Evolutionary conservation across 768 basidiomycete genomes (phyloP).

Genomic region (Rickenella mellea): DNA sequence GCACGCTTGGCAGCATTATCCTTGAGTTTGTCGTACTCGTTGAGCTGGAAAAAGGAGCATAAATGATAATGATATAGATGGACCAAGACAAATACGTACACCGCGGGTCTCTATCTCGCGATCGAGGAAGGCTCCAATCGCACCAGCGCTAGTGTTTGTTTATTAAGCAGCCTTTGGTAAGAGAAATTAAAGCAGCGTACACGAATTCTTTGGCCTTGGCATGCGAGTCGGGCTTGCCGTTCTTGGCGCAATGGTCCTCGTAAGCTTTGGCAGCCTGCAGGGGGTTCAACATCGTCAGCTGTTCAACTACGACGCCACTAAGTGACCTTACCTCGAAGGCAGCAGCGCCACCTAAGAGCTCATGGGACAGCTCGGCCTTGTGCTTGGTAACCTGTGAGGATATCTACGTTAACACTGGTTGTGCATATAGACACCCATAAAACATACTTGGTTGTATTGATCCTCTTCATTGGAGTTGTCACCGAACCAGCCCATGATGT

Average conservation of each 20-base stretch:
- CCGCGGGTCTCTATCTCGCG: constrained; percentile 50
- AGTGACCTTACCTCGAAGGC: constrained; percentile 40
- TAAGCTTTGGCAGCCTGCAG: constrained; percentile 54
- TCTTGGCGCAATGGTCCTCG: constrained; percentile 37
- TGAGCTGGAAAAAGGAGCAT: constrained; percentile 20
- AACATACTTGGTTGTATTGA: constrained; percentile 30
- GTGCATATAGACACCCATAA: neutral
- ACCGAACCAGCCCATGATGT: constrained; percentile 35
- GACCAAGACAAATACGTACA: constrained; percentile 17
- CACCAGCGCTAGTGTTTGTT: constrained; percentile 34
- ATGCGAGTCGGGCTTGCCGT: constrained; percentile 44
- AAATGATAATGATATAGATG: neutral
- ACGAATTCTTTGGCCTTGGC: constrained; percentile 48
- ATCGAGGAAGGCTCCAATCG: constrained; percentile 44
- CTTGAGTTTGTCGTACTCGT: constrained; percentile 33
- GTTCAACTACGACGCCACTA: neutral
- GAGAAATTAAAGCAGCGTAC: constrained; percentile 14
- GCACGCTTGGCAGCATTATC: constrained; percentile 27
- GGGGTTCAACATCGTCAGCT: neutral
- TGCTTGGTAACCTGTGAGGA: constrained; percentile 36
- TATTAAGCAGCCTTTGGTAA: neutral
- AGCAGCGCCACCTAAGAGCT: constrained; percentile 60
- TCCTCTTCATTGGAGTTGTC: constrained; percentile 30
- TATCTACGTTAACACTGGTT: no score
- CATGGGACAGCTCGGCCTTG: constrained; percentile 51